Conservation (phyloP, 2,329 filamentous ascomycete species). For the Cordyceps farinosa region DNA sequence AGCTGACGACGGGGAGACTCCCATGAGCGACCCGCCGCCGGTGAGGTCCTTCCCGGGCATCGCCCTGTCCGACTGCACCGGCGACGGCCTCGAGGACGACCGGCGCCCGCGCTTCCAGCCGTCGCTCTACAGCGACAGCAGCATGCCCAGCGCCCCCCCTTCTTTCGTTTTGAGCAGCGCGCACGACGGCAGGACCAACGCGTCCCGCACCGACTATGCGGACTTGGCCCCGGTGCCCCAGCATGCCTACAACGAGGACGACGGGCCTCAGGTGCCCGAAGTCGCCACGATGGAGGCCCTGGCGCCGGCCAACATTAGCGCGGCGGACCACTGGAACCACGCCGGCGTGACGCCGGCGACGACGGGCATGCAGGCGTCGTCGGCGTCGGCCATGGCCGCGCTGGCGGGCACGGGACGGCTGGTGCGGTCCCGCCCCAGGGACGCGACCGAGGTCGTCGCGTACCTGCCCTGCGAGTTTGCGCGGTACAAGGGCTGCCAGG, state of each 20-base stretch:
- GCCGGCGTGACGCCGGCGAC: neutral
- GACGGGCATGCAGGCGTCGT: neutral
- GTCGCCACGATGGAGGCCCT: neutral
- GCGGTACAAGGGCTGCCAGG: slow-evolving; percentile 33
- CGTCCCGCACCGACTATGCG: neutral
- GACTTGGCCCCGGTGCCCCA: too few species aligned
- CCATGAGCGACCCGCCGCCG: neutral
- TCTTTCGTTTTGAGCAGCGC: slow-evolving; percentile 1
- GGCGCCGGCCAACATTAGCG: neutral
- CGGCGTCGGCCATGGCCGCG: neutral
- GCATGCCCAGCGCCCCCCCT: neutral
- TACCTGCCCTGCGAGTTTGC: slow-evolving; percentile 46
- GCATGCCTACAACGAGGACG: neutral
- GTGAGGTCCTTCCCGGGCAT: neutral
- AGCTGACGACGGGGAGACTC: neutral
- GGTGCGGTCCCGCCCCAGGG: neutral
- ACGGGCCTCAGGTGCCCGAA: neutral
- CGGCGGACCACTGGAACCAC: neutral
- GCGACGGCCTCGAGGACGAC: neutral
- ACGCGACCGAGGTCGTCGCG: slow-evolving; percentile 2
- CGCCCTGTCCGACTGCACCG: neutral
- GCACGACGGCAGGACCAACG: neutral
- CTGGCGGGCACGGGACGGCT: too few species aligned
- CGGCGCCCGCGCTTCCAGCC: neutral
- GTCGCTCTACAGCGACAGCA: neutral